Evolutionary conservation across 768 basidiomycete genomes (phyloP), one percentile per base, ranked within the genome.

Genomic region (Russula ochroleuca): DNA sequence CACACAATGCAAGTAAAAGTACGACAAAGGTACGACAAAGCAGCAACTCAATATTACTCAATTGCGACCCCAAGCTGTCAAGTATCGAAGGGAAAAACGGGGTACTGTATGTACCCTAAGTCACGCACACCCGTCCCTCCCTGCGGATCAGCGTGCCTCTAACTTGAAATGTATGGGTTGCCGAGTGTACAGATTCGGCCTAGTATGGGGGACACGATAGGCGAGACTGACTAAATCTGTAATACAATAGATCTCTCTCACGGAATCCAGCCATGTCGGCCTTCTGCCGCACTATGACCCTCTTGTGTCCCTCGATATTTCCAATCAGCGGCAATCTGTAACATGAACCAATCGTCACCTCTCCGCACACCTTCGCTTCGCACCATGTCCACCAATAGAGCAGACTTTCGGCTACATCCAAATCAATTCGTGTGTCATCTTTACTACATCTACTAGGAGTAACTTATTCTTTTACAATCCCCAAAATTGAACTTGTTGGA

Each of bases 91-190:
- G 38, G 40, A 55, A 41, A 38, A 55, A 40, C 25, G 15, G 23
- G 4, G 31, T 28, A 51, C 17, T 13, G 47, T 45, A n/a, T 7
- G 21, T 38, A 57, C 21, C 9, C 3, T 37, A n/a, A 56, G 47
- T 41, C 47, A 28, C 21, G 28, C 48, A 9, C 25, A 31, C 41
- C 8, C 35, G n/a, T 38, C 37, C 31, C 25, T 63, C n/a, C 43
- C 43, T 53, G 43, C n/a, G 38, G 62, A 23, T 57, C 50, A 47
- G n/a, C 52, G 31, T 50, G 28, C 28, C 28, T 28, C 28, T 28
- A 28, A 28, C 50, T 37, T 52, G 13, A 51, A 51, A 52, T 43
- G 49, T 2, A 15, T 49, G 2, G 33, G 35, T 48, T 40, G 33
- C 47, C 28, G 28, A 56, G 9, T 47, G n/a, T 45, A 7, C n/a